phyloP scores from a whole-genome alignment of 495 filamentous ascomycete genomes.

The Penicillium tannophilum region DNA sequence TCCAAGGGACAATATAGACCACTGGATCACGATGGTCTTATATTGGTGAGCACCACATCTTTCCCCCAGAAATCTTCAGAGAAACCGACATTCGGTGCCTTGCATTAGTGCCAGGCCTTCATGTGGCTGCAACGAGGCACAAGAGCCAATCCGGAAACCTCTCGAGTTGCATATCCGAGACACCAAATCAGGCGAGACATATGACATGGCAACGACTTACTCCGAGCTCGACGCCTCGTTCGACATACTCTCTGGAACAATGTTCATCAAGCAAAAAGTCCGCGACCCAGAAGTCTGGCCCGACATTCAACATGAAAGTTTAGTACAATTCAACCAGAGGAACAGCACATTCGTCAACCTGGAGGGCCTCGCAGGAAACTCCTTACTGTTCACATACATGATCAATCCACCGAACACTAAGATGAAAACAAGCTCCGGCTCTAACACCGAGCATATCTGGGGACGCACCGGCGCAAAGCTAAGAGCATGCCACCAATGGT shows the following conservation, averaged over 20 bases:
- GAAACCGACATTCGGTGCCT: not conserved
- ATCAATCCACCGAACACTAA: not conserved
- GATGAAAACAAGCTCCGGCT: not conserved
- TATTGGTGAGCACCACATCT: not conserved
- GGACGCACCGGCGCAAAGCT: not conserved
- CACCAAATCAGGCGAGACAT: constrained; percentile 14
- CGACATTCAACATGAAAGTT: constrained; percentile 1
- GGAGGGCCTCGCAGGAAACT: constrained; percentile 30
- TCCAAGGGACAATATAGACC: not conserved
- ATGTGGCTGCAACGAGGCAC: constrained; percentile 17
- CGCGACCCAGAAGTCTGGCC: constrained; percentile 11
- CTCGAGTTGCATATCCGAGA: constrained; percentile 17
- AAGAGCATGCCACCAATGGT: constrained; percentile 3
- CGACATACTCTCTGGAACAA: constrained; percentile 23
- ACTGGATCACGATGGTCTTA: not conserved
- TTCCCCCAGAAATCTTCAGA: not conserved
- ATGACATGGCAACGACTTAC: constrained; percentile 17
- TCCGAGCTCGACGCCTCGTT: constrained; percentile 32
- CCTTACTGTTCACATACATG: constrained; percentile 28
- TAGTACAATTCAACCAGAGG: constrained; percentile 17
- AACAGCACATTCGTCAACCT: constrained; percentile 33
- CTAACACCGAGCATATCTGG: no score
- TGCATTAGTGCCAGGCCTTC: constrained; percentile 8
- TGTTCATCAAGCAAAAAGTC: constrained; percentile 29
- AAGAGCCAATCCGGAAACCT: constrained; percentile 5